Conservation (phyloP, 306 rosid species). For the Delonix regia region DNA sequence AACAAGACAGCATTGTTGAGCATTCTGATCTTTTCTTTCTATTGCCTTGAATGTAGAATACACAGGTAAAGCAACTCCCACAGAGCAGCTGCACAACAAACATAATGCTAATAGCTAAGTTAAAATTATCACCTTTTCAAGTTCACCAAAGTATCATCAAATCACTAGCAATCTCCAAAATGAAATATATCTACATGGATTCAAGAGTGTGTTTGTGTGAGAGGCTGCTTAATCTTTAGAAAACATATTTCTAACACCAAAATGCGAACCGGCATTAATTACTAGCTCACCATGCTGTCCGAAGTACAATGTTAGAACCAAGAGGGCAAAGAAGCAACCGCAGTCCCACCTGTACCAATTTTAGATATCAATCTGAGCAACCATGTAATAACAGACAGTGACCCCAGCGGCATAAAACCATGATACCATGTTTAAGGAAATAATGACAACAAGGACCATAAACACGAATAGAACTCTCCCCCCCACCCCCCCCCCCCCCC, state of each 20-base stretch:
- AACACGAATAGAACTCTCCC: too few relatives aligned
- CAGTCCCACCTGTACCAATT: conserved; percentile 73
- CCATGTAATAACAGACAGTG: neutral
- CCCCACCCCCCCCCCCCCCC: too few relatives aligned
- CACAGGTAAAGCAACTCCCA: conserved; percentile 86
- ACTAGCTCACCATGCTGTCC: conserved; percentile 81
- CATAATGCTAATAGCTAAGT: neutral
- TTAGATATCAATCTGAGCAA: conserved; percentile 20
- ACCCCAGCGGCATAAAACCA: neutral
- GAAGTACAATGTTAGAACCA: conserved; percentile 72
- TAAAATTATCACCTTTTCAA: neutral
- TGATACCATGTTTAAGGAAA: neutral
- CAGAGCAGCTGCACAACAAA: conserved; percentile 70
- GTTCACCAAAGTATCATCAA: neutral
- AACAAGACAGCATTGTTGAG: conserved; percentile 77
- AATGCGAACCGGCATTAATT: neutral
- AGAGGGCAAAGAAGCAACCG: conserved; percentile 82
- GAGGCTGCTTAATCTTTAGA: neutral
- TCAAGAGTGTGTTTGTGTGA: neutral
- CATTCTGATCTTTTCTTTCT: conserved; percentile 70
- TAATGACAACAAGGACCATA: neutral
- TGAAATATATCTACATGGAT: neutral
- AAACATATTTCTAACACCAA: neutral
- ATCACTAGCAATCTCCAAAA: neutral
- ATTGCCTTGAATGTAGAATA: conserved; percentile 90